Conservation (phyloP, 805 yeast species). For the Pichia nakasei region DNA sequence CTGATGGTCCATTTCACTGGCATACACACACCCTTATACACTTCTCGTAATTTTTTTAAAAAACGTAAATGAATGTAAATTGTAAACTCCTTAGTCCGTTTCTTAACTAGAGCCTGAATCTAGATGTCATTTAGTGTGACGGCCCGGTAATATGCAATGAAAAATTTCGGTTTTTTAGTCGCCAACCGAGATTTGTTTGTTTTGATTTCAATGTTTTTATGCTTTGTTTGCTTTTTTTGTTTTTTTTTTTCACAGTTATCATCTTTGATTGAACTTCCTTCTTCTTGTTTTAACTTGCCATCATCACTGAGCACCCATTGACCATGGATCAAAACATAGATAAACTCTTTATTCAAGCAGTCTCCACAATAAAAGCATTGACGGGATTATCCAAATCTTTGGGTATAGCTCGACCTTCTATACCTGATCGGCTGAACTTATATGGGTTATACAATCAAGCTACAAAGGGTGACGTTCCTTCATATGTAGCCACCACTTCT, state of each 20-base stretch:
- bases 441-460: slow-evolving; percentile 87
- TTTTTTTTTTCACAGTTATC: too few relatives aligned
- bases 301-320: too few relatives aligned
- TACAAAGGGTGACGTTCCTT: slow-evolving; percentile 72
- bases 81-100: too few relatives aligned
- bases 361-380: slow-evolving; percentile 65
- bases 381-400: slow-evolving; percentile 57
- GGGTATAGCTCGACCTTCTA: slow-evolving; percentile 67
- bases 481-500: slow-evolving; percentile 43
- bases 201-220: too few relatives aligned
- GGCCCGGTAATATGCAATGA: too few relatives aligned
- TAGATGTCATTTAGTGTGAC: too few relatives aligned
- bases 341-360: slow-evolving; percentile 72
- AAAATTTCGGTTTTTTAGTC: too few relatives aligned
- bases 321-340: background rate
- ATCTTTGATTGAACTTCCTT: background rate
- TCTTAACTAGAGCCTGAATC: too few relatives aligned
- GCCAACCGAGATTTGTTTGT: too few relatives aligned
- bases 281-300: background rate
- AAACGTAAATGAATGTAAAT: too few relatives aligned
- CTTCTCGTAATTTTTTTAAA: background rate
- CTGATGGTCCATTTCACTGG: slow-evolving; percentile 64
- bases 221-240: too few relatives aligned
- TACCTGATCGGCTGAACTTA: slow-evolving; percentile 54
- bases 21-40: slow-evolving; percentile 31